phyloP scores from a whole-genome alignment of 371 early-diverging fungal species.

The Entomophthora muscae region DNA sequence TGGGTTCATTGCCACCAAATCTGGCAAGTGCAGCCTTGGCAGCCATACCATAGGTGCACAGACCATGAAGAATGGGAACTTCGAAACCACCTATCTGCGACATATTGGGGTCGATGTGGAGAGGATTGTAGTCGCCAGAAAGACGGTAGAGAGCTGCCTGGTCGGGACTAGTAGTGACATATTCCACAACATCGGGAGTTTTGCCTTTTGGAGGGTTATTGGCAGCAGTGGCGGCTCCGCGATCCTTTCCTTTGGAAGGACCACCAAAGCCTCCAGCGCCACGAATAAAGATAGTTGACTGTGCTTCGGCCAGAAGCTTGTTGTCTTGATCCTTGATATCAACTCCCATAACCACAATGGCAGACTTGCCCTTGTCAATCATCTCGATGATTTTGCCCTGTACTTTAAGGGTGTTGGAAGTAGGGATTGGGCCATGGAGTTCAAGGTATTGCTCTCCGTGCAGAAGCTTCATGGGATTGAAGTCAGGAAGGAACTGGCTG shows the following conservation, averaged over 20 bases:
- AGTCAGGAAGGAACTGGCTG: slow-evolving; percentile 61
- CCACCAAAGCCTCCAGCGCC: slow-evolving; percentile 85
- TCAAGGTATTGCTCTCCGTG: slow-evolving; percentile 95
- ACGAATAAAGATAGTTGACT: slow-evolving; percentile 85
- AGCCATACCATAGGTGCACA: slow-evolving; percentile 82
- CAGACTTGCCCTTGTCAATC: slow-evolving; percentile 91
- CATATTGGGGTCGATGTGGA: slow-evolving; percentile 95
- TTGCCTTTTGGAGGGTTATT: slow-evolving; percentile 57
- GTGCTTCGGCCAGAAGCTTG: slow-evolving; percentile 62
- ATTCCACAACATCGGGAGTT: slow-evolving; percentile 58
- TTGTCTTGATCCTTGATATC: slow-evolving; percentile 60
- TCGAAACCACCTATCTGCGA: slow-evolving; percentile 85
- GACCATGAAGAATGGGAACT: slow-evolving; percentile 89
- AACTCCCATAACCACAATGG: slow-evolving; percentile 60
- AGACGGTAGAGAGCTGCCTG: slow-evolving; percentile 94
- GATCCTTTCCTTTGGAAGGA: slow-evolving; percentile 45
- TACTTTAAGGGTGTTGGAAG: slow-evolving; percentile 55
- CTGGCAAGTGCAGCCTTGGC: slow-evolving; percentile 68
- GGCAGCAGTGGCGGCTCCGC: slow-evolving; percentile 60
- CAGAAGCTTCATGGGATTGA: slow-evolving; percentile 94
- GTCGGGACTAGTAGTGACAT: slow-evolving; percentile 70
- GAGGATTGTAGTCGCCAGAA: slow-evolving; percentile 71
- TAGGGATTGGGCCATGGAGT: slow-evolving; percentile 65
- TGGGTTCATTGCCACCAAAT: slow-evolving; percentile 50
- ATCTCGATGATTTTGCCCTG: slow-evolving; percentile 71